phyloP scores from a whole-genome alignment of 352 stramenopile genomes.

The Aphanomyces euteiches region DNA sequence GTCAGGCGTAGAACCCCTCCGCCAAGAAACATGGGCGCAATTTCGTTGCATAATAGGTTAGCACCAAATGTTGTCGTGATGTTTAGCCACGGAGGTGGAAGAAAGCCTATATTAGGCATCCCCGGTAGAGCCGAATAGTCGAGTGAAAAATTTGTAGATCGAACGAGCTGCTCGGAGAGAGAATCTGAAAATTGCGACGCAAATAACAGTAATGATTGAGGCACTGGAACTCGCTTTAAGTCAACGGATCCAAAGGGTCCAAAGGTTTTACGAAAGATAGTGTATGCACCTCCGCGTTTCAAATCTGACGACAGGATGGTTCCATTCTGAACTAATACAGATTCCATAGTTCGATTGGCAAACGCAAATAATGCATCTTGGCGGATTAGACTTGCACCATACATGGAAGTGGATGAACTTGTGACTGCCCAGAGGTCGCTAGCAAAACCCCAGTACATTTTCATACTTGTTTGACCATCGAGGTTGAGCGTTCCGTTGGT shows the following conservation, averaged over 20 bases:
- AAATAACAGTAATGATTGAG: not conserved
- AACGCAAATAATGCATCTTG: constrained; percentile 5
- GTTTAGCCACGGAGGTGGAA: not conserved
- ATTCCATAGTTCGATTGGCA: constrained; percentile 5
- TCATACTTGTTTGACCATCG: constrained; percentile 4
- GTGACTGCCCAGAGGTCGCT: constrained; percentile 20
- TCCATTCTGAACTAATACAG: constrained; percentile 1
- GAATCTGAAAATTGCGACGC: not conserved
- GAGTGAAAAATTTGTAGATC: not conserved
- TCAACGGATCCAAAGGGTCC: constrained; percentile 22
- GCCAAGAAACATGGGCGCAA: not conserved
- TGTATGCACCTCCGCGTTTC: not conserved
- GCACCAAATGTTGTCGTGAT: not conserved
- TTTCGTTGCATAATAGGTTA: not conserved
- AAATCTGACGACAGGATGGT: not conserved
- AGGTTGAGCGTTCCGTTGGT: not conserved
- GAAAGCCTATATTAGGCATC: not conserved
- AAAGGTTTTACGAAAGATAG: not conserved
- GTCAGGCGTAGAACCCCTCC: not conserved
- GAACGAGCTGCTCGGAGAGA: not conserved
- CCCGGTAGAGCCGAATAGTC: not conserved
- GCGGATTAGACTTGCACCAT: constrained; percentile 11
- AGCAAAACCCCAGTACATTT: constrained; percentile 27
- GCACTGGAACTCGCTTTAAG: not conserved
- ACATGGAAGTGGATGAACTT: not conserved